Evolutionary conservation across 2,329 filamentous ascomycete species (phyloP).

Genomic region (Capronia americana): DNA sequence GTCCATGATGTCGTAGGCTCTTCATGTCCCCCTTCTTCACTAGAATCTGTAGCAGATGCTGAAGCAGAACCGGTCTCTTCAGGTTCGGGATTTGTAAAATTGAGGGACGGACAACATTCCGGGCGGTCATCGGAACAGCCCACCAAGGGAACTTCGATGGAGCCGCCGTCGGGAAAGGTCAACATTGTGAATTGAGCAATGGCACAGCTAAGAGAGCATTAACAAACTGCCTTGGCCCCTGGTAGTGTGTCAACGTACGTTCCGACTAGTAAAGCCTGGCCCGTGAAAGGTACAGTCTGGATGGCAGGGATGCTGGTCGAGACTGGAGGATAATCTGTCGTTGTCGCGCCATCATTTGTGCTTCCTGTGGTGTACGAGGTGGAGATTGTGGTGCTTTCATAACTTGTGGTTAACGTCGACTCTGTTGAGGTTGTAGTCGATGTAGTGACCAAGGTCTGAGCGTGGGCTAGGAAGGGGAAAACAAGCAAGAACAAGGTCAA

Average conservation of each 20-base stretch:
- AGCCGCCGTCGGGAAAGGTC: constrained; percentile 26
- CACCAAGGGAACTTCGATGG: constrained; percentile 31
- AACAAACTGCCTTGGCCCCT: background rate
- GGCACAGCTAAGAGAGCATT: constrained; percentile 19
- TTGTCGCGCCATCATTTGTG: constrained; percentile 15
- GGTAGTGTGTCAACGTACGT: constrained; percentile 23
- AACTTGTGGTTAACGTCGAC: background rate
- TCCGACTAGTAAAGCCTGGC: constrained; percentile 30
- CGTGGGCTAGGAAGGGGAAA: constrained; percentile 1
- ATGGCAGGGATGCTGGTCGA: constrained; percentile 26
- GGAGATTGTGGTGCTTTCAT: constrained; percentile 15
- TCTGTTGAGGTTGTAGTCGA: constrained; percentile 2
- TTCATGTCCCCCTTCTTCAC: constrained; percentile 1
- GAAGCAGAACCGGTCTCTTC: constrained; percentile 18
- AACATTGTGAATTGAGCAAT: constrained; percentile 30
- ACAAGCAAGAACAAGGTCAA: constrained; percentile 10
- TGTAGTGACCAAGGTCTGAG: constrained; percentile 13
- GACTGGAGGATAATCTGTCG: constrained; percentile 6
- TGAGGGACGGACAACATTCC: constrained; percentile 34
- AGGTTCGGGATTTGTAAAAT: constrained; percentile 16
- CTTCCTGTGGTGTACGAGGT: constrained; percentile 23
- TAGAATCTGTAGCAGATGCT: constrained; percentile 11
- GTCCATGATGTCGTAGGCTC: constrained; percentile 18
- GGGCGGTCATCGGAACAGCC: constrained; percentile 34
- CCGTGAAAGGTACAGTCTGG: constrained; percentile 28